Conservation (phyloP, 345 rosid species). For the Heritiera fomes region DNA sequence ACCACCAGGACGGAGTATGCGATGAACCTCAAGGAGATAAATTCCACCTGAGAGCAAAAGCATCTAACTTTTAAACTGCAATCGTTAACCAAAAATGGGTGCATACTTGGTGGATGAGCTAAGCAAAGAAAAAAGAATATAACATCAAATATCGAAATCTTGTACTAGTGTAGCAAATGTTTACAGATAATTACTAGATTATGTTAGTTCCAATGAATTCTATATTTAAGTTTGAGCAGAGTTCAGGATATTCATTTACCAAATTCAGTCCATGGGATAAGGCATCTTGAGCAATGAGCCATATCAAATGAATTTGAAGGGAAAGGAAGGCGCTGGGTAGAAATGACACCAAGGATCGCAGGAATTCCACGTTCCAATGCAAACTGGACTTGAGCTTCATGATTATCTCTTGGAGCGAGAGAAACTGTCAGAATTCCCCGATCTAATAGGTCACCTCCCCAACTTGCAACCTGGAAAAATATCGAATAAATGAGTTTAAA, state of each 20-base stretch:
- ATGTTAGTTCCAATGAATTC: conserved; percentile 8
- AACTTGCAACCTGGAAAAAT: conserved; percentile 84
- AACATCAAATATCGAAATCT: neutral
- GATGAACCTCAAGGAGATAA: conserved; percentile 85
- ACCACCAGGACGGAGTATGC: conserved; percentile 97
- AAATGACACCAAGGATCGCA: conserved; percentile 93
- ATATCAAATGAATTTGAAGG: conserved; percentile 96
- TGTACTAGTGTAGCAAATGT: neutral
- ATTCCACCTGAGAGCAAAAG: conserved; percentile 71
- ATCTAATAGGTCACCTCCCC: conserved; percentile 98
- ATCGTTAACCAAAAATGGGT: neutral
- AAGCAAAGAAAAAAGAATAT: neutral
- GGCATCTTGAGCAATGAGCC: conserved; percentile 99
- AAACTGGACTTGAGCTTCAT: conserved; percentile 99
- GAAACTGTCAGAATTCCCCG: conserved; percentile 87
- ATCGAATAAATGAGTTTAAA: neutral
- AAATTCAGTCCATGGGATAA: conserved; percentile 98
- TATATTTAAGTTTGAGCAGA: neutral
- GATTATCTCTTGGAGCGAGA: conserved; percentile 98
- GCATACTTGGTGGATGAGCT: neutral
- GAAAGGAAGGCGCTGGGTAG: conserved; percentile 95
- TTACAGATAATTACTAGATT: neutral
- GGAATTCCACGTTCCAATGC: conserved; percentile 99
- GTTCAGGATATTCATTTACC: conserved; percentile 44
- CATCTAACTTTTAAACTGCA: conserved; percentile 13